Base-by-base conservation (phyloP, 257 asterid species). In the Scutellaria minor region DNA sequence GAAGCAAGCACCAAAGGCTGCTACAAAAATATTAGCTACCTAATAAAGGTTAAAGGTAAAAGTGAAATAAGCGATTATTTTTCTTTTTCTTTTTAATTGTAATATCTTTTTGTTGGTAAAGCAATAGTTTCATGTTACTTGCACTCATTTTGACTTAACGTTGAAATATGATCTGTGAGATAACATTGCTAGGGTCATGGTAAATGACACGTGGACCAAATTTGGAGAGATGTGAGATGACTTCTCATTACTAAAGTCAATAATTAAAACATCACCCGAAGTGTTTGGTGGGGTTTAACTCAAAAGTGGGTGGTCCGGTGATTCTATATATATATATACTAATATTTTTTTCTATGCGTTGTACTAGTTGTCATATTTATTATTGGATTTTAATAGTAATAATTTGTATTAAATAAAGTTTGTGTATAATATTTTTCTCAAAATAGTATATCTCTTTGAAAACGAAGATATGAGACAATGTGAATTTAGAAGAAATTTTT, bases 71-170 rank as follows among this genome's bases (percentile, higher is more conserved):
- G 55, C 15, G 2, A 42, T 2, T 11, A 2, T 4, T 0, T 5
- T 1, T 14, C 15, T 15, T 14, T 12, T 6, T 56, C 47, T 42
- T 9, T 42, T 42, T 24, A 0, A 0, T 14, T 11, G 11, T 50
- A 48, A 13, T 50, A 12, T 15, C 0, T 39, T 39, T 22, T 72
- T 31, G 5, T 24, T 42, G 66, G 72, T 53, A 73, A 64, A 62
- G 71, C 24, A 56, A 72, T 9, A 41, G 27, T 41, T 47, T 13
- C 9, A 31, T 57, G 52, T 20, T 47, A n/a, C 27, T 7, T 56
- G 66, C 71, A 77, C 74, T 77, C 75, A 71, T 77, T 60, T 71
- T 59, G 51, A 73, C 78, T 72, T 66, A 59, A 72, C 40, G 48
- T 73, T 61, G 68, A 61, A 69, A 78, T 78, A 13, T 67, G 39